Conservation (phyloP, 306 rosid species). For the Oxytropis ochrocephala region DNA sequence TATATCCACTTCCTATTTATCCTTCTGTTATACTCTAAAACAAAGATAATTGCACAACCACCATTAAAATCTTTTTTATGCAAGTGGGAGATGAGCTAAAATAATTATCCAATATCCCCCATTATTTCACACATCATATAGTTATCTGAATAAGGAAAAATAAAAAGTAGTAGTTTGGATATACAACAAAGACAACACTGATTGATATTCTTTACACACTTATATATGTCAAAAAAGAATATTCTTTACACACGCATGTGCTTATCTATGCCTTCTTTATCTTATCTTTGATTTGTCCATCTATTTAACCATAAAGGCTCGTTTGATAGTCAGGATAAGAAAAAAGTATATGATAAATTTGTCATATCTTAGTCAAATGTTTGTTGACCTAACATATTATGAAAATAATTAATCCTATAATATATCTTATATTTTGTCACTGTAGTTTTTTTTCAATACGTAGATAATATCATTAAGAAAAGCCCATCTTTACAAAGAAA, state of each 20-base stretch:
- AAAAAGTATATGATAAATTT: no score
- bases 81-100: neutral
- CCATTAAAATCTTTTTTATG: neutral
- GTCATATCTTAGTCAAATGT: no score
- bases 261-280: neutral
- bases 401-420: no score
- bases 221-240: no score
- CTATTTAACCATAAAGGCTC: neutral
- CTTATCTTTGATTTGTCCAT: neutral
- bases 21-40: constrained; percentile 49
- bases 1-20: constrained; percentile 15
- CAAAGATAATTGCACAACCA: constrained; percentile 21
- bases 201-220: constrained; percentile 12
- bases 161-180: constrained; percentile 19
- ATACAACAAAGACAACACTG: neutral
- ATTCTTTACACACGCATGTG: neutral
- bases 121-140: neutral
- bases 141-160: neutral
- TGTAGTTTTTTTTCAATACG: no score
- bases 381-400: no score
- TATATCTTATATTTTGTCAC: no score
- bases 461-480: no score
- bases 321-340: no score
- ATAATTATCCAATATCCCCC: neutral
- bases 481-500: no score